phyloP scores from a whole-genome alignment of 352 stramenopile genomes.

The Phytophthora idaei region DNA sequence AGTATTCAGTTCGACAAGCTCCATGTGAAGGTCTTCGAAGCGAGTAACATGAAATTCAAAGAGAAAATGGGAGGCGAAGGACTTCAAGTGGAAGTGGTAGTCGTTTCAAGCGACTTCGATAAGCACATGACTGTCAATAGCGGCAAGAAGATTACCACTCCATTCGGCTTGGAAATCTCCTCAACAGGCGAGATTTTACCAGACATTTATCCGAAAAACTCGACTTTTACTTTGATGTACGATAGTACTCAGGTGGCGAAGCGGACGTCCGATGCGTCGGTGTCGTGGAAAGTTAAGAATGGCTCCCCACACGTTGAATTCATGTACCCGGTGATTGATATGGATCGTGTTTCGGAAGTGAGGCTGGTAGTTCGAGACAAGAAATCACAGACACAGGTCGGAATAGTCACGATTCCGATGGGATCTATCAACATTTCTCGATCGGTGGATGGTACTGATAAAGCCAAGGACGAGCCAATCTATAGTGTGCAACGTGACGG shows the following conservation, averaged over 20 bases:
- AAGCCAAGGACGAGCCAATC: constrained; percentile 26
- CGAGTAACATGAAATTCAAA: constrained; percentile 52
- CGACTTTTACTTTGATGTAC: constrained; percentile 29
- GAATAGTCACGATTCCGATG: constrained; percentile 47
- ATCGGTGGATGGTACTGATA: constrained; percentile 1
- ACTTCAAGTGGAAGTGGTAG: constrained; percentile 47
- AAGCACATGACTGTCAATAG: constrained; percentile 9
- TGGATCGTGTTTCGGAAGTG: constrained; percentile 50
- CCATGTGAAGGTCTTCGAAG: constrained; percentile 48
- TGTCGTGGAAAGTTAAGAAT: constrained; percentile 4
- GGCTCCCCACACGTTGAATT: constrained; percentile 32
- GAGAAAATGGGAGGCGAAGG: constrained; percentile 34
- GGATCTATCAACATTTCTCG: constrained; percentile 19
- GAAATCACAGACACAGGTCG: constrained; percentile 37
- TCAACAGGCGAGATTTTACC: constrained; percentile 50
- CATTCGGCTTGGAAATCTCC: constrained; percentile 49
- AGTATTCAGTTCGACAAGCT: constrained; percentile 62
- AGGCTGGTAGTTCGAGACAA: constrained; percentile 40
- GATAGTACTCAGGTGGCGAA: background rate
- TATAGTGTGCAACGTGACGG: constrained; percentile 40
- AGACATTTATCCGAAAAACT: constrained; percentile 44
- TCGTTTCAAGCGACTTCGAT: constrained; percentile 60
- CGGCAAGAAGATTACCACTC: constrained; percentile 33
- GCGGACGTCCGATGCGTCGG: background rate
- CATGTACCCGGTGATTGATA: constrained; percentile 42